Conservation (phyloP, 2,329 filamentous ascomycete species). For the Neofusicoccum parvum region DNA sequence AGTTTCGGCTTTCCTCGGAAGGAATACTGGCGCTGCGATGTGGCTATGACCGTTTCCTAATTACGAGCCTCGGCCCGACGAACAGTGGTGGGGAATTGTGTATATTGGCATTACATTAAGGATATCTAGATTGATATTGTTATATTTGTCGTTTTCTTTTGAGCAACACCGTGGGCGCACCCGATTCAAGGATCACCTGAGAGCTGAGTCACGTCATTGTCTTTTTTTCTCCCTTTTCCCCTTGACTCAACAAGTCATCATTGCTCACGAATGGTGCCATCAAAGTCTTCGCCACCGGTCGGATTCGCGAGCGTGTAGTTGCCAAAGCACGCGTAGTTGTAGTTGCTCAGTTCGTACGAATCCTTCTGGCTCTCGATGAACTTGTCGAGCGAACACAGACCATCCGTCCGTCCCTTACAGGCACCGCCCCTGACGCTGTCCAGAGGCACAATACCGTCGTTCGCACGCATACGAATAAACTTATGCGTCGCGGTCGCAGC, state of each 20-base stretch:
- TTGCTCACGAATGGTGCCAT: constrained; percentile 10
- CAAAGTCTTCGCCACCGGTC: neutral
- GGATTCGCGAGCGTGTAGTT: constrained; percentile 10
- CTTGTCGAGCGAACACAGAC: constrained; percentile 6
- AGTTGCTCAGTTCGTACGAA: constrained; percentile 9
- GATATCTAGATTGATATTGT: neutral
- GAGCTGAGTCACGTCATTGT: neutral
- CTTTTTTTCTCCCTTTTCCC: neutral
- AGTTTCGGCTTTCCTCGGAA: too few relatives aligned
- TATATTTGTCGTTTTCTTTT: too few relatives aligned
- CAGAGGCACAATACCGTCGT: constrained; percentile 16
- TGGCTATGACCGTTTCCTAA: too few relatives aligned
- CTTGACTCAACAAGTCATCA: neutral
- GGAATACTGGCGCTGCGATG: too few relatives aligned
- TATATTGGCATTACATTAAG: too few relatives aligned
- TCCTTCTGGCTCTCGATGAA: constrained; percentile 11
- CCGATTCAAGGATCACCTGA: too few relatives aligned
- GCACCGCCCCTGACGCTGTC: constrained; percentile 7
- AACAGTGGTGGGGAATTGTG: too few relatives aligned
- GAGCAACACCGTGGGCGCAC: too few relatives aligned
- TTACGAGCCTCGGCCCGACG: too few relatives aligned
- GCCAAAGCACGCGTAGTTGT: constrained; percentile 14
- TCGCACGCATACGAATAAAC: constrained; percentile 12
- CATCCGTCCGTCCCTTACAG: constrained; percentile 7
- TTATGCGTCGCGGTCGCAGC: constrained; percentile 32